phyloP scores from a whole-genome alignment of 1,139 yeast species.

The Geotrichum armillariae region DNA sequence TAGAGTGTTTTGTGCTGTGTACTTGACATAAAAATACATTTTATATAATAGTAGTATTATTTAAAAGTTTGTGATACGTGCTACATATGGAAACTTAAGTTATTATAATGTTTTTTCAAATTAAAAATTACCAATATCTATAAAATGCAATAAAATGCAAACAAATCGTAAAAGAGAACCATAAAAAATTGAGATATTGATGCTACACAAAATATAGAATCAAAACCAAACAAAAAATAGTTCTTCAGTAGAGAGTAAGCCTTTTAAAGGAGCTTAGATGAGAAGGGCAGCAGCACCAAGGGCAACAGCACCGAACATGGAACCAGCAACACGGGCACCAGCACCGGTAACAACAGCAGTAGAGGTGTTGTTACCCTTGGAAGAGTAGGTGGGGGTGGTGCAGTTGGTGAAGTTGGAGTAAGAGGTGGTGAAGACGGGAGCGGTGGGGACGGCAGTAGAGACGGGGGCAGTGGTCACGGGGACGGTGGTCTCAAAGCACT shows the following conservation, averaged over 20 bases:
- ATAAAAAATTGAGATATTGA: not conserved
- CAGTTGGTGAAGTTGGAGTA: conserved; percentile 1
- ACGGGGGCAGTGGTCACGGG: conserved; percentile 7
- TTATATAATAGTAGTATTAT: too few species aligned
- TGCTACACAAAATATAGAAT: not conserved
- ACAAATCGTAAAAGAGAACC: not conserved
- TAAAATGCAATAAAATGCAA: not conserved
- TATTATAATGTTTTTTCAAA: too few species aligned
- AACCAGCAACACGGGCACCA: conserved; percentile 31
- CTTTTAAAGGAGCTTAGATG: conserved; percentile 24
- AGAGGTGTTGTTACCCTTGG: conserved; percentile 22
- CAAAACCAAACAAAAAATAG: conserved; percentile 4
- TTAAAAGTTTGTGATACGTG: not conserved
- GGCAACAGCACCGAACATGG: conserved; percentile 31
- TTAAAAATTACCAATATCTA: conserved; percentile 8
- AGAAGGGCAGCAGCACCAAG: conserved; percentile 29
- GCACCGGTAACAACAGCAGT: conserved; percentile 29
- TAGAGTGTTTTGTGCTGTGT: too few species aligned
- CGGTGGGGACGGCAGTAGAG: conserved; percentile 10
- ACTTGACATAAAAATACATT: too few species aligned
- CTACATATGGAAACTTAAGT: not conserved
- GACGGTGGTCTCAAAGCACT: conserved; percentile 7
- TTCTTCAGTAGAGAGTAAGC: not conserved
- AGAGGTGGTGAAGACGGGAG: conserved; percentile 11
- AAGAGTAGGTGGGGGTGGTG: conserved; percentile 3